These are phyloP conservation scores for Zygoascus ofunaensis DNA, from an alignment of 805 yeast species.

Conservation along the genomic window DNA sequence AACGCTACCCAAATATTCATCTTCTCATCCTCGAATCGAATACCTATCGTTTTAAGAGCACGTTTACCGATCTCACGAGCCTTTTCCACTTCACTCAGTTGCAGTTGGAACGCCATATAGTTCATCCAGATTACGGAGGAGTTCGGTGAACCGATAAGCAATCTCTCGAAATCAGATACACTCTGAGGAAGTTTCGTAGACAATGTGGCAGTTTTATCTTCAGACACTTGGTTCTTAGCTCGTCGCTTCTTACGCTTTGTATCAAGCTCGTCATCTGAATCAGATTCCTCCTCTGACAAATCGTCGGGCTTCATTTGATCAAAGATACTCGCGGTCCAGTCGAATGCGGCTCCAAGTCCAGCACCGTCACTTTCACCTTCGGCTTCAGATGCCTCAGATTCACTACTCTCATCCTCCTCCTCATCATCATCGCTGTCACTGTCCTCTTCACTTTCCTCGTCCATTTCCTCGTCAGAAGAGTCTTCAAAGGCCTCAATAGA, in stretches of 20 bases:
- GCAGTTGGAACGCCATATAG: conserved; percentile 96
- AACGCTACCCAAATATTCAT: conserved; percentile 93
- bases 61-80: conserved; percentile 91
- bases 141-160: conserved; percentile 85
- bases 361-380: conserved; percentile 24
- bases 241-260: conserved; percentile 24
- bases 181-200: conserved; percentile 86
- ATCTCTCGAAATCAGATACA: conserved; percentile 81
- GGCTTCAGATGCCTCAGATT: conserved; percentile 17
- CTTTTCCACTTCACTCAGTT: conserved; percentile 85
- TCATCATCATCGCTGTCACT: conserved; percentile 30
- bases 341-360: conserved; percentile 80
- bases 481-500: conserved; percentile 23
- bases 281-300: conserved; percentile 44
- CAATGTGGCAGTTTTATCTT: conserved; percentile 80
- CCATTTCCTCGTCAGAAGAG: conserved; percentile 29
- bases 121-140: conserved; percentile 95
- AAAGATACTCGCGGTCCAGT: conserved; percentile 88
- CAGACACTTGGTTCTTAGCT: conserved; percentile 43
- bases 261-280: conserved; percentile 46
- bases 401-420: conserved; percentile 28
- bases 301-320: conserved; percentile 48
- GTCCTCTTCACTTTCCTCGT: conserved; percentile 27
- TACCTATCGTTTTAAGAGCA: conserved; percentile 81
- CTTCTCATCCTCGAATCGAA: conserved; percentile 88